phyloP scores from a whole-genome alignment of 176 grass and related monocot species.

The Bolboschoenus planiculmis region DNA sequence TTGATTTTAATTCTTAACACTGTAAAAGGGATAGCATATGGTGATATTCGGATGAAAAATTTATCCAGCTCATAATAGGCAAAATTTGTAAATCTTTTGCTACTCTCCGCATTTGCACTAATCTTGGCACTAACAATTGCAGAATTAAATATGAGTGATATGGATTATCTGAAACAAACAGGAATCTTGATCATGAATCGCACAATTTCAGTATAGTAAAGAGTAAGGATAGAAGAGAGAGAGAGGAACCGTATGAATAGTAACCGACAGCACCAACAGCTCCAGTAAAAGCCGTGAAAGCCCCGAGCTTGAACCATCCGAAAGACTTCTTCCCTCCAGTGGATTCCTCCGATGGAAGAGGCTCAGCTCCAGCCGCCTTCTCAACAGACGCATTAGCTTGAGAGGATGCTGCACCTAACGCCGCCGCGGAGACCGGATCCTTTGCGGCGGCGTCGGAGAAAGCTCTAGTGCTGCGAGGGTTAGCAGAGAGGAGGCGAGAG shows the following conservation, averaged over 20 bases:
- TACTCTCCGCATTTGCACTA: neutral
- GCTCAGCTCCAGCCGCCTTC: neutral
- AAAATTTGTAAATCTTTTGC: neutral
- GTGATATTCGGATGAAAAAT: neutral
- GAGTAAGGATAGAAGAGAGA: neutral
- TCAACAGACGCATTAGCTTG: neutral
- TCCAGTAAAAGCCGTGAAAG: slow-evolving; percentile 41
- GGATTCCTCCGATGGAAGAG: neutral
- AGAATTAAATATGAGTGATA: neutral
- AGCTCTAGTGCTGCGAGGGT: neutral
- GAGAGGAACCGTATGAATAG: slow-evolving; percentile 47
- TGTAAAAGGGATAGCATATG: neutral
- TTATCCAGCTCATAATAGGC: neutral
- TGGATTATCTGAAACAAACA: neutral
- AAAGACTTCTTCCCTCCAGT: slow-evolving; percentile 29
- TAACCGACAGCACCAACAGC: slow-evolving; percentile 47
- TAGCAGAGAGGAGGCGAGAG: neutral
- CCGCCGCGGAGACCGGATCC: slow-evolving; percentile 4
- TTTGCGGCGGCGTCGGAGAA: slow-evolving; percentile 20
- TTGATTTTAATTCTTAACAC: neutral
- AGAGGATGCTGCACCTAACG: neutral
- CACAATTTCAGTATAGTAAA: neutral
- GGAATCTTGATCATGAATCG: neutral
- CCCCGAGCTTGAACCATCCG: slow-evolving; percentile 52
- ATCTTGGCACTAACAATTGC: neutral